These are phyloP conservation scores for Thielaviopsis musarum DNA, from an alignment of 2,329 filamentous ascomycete genomes.

Conservation along the genomic window DNA sequence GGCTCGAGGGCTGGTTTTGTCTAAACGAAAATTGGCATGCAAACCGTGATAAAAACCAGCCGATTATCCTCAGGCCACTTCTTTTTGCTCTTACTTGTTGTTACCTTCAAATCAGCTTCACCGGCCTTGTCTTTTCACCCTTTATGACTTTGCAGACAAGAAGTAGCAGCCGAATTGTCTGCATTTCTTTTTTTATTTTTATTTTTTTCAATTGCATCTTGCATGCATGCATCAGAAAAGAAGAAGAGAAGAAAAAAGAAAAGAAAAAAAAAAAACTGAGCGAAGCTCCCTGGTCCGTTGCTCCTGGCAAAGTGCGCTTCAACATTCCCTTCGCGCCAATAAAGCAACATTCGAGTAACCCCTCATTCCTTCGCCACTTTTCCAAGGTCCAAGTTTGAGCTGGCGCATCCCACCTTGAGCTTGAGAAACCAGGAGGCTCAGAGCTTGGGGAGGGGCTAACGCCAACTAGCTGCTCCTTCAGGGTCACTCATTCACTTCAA, in stretches of 20 bases:
- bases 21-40: no score
- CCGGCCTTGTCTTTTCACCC: no score
- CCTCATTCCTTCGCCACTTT: conserved; percentile 5
- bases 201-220: background rate
- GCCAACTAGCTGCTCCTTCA: no score
- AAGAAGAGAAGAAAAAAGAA: background rate
- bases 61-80: background rate
- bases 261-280: background rate
- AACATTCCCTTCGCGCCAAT: conserved; percentile 12
- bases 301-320: conserved; percentile 4
- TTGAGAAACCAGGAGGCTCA: background rate
- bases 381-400: background rate
- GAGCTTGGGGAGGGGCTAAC: no score
- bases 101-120: no score
- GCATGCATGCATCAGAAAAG: background rate
- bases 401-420: no score
- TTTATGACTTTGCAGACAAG: no score
- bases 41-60: background rate
- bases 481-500: no score
- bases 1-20: no score
- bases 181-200: background rate
- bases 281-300: background rate
- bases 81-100: background rate
- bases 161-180: no score
- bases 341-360: conserved; percentile 5